Base-by-base conservation (phyloP, 441 rosid genomes). In the Erysimum cheiri region DNA sequence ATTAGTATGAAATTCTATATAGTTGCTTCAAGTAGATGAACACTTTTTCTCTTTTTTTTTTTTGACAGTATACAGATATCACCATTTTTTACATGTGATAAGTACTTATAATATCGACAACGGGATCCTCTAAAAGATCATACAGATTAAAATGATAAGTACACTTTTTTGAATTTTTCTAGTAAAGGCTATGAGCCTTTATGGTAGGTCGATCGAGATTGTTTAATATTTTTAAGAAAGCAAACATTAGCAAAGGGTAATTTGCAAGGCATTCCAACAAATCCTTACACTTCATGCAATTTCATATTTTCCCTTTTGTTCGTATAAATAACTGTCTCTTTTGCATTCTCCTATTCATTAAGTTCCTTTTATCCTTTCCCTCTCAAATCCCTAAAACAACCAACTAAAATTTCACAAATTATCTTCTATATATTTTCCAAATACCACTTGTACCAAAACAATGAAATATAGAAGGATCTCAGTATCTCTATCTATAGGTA, bases 201-300 rank as follows among this genome's bases (percentile, higher is more conserved):
- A 40, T 61, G 80, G 67, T 72, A 8, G 77, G 80, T 71, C 47
- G 73, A 60, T 28, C 8, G 40, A 59, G 39, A 46, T 69, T 19
- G 64, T 56, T 56, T 46, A 49, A 69, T 64, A 57, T 46, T 17
- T 26, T 8, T 9, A 28, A 28, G 54, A 67, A 77, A 71, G 62
- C 64, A 60, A 77, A 66, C 59, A 39, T 46, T 66, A 46, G 31
- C 75, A 76, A 63, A 77, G 83, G 85, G 92, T 93, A 81, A 79
- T 85, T 88, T 91, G 92, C 84, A 89, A 89, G 98, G 52, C 92
- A 89, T 85, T 89, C 84, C 70, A 89, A 77, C 87, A 70, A 74
- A 84, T 65, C 77, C 93, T 80, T 91, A 64, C 82, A 75, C 93
- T 85, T 89, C 85, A 89, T 85, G 88, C 83, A 85, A 85, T 90